phyloP scores from a whole-genome alignment of 495 filamentous ascomycete genomes.

The Penicillium angulare region DNA sequence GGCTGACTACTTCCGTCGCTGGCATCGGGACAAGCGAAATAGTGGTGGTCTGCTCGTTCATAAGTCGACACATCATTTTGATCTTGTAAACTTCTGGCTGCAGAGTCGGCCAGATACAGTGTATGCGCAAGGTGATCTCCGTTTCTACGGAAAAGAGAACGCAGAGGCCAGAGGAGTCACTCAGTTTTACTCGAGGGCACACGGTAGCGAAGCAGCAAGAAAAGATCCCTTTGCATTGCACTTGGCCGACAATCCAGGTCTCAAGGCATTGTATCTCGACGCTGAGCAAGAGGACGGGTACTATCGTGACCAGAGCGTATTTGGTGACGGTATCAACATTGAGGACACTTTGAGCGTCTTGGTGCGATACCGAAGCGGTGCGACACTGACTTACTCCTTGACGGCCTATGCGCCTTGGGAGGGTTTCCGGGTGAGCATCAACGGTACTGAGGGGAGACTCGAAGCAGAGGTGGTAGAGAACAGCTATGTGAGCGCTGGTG shows the following conservation, averaged over 20 bases:
- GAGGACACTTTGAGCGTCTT: slow-evolving; percentile 57
- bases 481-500: no score
- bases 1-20: slow-evolving; percentile 58
- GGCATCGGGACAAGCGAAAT: slow-evolving; percentile 56
- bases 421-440: background rate
- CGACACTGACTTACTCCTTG: slow-evolving; percentile 20
- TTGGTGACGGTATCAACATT: slow-evolving; percentile 55
- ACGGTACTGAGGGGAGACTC: no score
- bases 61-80: slow-evolving; percentile 29
- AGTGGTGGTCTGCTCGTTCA: slow-evolving; percentile 42
- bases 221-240: slow-evolving; percentile 47
- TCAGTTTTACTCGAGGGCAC: slow-evolving; percentile 20
- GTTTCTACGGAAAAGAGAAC: slow-evolving; percentile 25
- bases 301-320: slow-evolving; percentile 53
- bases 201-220: slow-evolving; percentile 14
- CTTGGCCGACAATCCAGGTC: slow-evolving; percentile 39
- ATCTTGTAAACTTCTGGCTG: slow-evolving; percentile 29
- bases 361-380: slow-evolving; percentile 41
- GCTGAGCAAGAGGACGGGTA: slow-evolving; percentile 57
- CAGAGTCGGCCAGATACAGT: slow-evolving; percentile 18
- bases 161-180: slow-evolving; percentile 21
- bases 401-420: slow-evolving; percentile 28
- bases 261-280: slow-evolving; percentile 53
- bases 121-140: slow-evolving; percentile 22
- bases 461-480: no score